Conservation (phyloP, 2,329 filamentous ascomycete species). For the Didymella glomerata region DNA sequence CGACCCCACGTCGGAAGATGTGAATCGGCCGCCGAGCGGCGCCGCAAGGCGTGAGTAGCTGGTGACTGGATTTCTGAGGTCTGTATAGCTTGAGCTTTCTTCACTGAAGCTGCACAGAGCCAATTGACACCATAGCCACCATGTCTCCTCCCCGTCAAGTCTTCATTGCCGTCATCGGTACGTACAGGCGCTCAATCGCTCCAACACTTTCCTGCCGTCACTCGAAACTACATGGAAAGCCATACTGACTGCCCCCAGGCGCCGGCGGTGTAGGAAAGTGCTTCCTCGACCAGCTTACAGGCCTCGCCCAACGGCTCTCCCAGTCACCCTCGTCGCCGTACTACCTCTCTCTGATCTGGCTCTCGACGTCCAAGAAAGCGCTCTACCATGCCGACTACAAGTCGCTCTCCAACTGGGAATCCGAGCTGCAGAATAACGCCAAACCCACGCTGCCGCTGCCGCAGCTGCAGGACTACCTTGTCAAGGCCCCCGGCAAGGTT, state of each 20-base stretch:
- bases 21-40: conserved; percentile 16
- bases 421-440: conserved; percentile 68
- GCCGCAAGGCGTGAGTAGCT: conserved; percentile 7
- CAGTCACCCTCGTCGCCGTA: conserved; percentile 64
- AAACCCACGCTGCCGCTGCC: conserved; percentile 72
- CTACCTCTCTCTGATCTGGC: conserved; percentile 80
- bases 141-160: conserved; percentile 56
- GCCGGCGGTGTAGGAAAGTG: conserved; percentile 91
- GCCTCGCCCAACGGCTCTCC: conserved; percentile 68
- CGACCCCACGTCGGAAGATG: conserved; percentile 20
- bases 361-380: conserved; percentile 85
- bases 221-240: neutral
- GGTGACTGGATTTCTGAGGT: conserved; percentile 2
- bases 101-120: conserved; percentile 11
- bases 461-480: conserved; percentile 79
- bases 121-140: conserved; percentile 28
- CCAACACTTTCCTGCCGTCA: too few species aligned
- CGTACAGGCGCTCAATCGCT: conserved; percentile 2
- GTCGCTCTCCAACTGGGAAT: conserved; percentile 67
- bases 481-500: conserved; percentile 77
- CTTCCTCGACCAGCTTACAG: conserved; percentile 83
- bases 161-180: conserved; percentile 59
- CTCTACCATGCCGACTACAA: conserved; percentile 78
- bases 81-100: neutral
- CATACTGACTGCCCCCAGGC: conserved; percentile 61